phyloP scores from a whole-genome alignment of 768 basidiomycete species.

The Hydnomerulius pinastri region DNA sequence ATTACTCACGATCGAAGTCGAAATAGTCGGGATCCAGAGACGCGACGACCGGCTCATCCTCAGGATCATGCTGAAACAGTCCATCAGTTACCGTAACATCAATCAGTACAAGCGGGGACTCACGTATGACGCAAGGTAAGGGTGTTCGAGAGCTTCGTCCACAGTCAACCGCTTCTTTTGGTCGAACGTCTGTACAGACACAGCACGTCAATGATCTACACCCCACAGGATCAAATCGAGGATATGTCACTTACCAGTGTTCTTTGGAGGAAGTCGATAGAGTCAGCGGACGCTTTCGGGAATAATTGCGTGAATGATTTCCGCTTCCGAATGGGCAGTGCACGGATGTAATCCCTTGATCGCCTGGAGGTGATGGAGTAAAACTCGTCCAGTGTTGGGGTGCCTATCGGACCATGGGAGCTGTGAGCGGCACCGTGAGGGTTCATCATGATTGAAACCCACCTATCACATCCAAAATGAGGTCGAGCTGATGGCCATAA shows the following conservation, averaged over 20 bases:
- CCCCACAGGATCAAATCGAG: slow-evolving; percentile 34
- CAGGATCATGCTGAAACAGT: slow-evolving; percentile 69
- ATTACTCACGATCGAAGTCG: slow-evolving; percentile 76
- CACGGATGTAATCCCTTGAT: slow-evolving; percentile 86
- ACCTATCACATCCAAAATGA: slow-evolving; percentile 89
- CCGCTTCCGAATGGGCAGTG: slow-evolving; percentile 80
- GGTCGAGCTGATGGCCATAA: slow-evolving; percentile 85
- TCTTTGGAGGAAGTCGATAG: slow-evolving; percentile 71
- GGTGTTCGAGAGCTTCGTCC: slow-evolving; percentile 79
- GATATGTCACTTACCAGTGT: slow-evolving; percentile 52
- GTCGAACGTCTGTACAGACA: slow-evolving; percentile 67
- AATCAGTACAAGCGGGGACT: slow-evolving; percentile 21
- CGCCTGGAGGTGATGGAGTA: slow-evolving; percentile 85
- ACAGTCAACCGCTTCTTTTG: slow-evolving; percentile 84
- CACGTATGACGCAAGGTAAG: slow-evolving; percentile 79
- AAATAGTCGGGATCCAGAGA: slow-evolving; percentile 86
- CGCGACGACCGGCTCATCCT: slow-evolving; percentile 84
- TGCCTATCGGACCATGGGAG: slow-evolving; percentile 44
- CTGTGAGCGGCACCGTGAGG: slow-evolving; percentile 26
- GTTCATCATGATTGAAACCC: neutral
- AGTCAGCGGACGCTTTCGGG: slow-evolving; percentile 73
- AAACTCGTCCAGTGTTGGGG: slow-evolving; percentile 88
- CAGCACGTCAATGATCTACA: neutral
- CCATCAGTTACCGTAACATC: slow-evolving; percentile 1
- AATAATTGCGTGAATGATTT: slow-evolving; percentile 71